Evolutionary conservation across 306 rosid genomes (phyloP), one percentile per base, ranked within the genome.

Genomic region (Malus orientalis): DNA sequence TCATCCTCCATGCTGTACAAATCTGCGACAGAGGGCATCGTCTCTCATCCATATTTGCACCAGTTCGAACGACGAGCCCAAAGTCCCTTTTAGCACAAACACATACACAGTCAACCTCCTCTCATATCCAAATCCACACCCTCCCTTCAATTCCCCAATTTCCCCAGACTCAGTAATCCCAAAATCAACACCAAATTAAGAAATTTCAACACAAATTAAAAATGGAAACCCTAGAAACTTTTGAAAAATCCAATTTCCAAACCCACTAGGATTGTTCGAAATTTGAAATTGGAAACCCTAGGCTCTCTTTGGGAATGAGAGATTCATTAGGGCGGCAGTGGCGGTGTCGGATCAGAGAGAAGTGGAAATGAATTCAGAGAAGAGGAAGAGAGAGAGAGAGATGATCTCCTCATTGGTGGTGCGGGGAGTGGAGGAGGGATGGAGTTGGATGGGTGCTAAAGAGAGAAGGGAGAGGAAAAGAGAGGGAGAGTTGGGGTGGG

Each of bases 31-130:
- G 14, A 11, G 4, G 14, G 49, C 12, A 0, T 44, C 49, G 4
- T 44, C 49, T 44, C 49, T 44, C 14, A 81, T 44, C 87, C 82
- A 67, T 86, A 85, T 85, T 81, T n/a, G 51, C 85, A 77, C 83
- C 78, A 59, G 64, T 76, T 8, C 49, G 76, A 74, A 83, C 73
- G 32, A 80, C 72, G 44, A 82, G 80, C 53, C 76, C 81, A 74
- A 27, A 81, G 58, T 76, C 78, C 77, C 68, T 72, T 32, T 30
- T 27, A 32, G 8, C 22, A 53, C 22, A 18, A 15, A 32, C 82
- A 38, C 23, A 4, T 32, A 54, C 76, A 40, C 78, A 27, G 19
- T 40, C 59, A 70, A 74, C 66, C 75, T 80, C 69, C 32, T 32
- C 64, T 67, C 83, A 44, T 59, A 15, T 72, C 53, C 67, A 65